phyloP scores from a whole-genome alignment of 805 yeast species.

The Ogataea ganodermae region DNA sequence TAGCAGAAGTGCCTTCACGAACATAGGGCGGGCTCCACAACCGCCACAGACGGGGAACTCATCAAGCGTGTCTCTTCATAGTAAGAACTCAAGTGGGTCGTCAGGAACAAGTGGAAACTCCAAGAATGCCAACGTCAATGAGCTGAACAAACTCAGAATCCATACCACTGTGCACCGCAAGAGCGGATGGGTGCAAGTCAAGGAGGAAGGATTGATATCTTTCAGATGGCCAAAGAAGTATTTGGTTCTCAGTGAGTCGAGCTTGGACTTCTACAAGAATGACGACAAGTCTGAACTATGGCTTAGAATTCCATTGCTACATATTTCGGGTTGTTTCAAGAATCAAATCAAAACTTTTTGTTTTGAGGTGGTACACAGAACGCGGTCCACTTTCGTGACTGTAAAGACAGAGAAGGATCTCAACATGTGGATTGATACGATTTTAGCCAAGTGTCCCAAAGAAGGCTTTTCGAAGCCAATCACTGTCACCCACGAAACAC shows the following conservation, averaged over 20 bases:
- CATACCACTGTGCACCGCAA: constrained; percentile 40
- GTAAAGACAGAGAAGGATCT: constrained; percentile 79
- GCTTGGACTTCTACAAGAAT: constrained; percentile 70
- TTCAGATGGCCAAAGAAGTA: constrained; percentile 93
- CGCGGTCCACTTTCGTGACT: constrained; percentile 70
- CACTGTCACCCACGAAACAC: constrained; percentile 91
- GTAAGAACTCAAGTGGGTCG: constrained; percentile 36
- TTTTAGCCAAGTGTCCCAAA: constrained; percentile 71
- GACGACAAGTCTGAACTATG: constrained; percentile 55
- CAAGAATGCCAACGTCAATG: constrained; percentile 9
- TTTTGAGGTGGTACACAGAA: constrained; percentile 70
- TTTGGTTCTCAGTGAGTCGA: constrained; percentile 73
- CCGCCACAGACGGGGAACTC: constrained; percentile 19
- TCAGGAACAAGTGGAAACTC: constrained; percentile 32
- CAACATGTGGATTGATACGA: constrained; percentile 88
- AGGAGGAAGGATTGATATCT: constrained; percentile 87
- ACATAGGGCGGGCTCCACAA: constrained; percentile 29
- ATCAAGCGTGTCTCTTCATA: constrained; percentile 27
- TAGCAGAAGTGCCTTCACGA: constrained; percentile 24
- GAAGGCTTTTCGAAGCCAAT: constrained; percentile 83
- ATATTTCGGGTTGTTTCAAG: constrained; percentile 64
- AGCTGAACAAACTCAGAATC: constrained; percentile 24
- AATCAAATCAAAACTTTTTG: constrained; percentile 75
- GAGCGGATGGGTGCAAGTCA: constrained; percentile 87
- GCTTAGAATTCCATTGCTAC: constrained; percentile 55